A percentile compares a stretch with the other conserved stretches of the same genome.
These are phyloP conservation scores for Leccinum olivaceopallidum DNA, from an alignment of 768 basidiomycete genomes.

Conservation along the genomic window DNA sequence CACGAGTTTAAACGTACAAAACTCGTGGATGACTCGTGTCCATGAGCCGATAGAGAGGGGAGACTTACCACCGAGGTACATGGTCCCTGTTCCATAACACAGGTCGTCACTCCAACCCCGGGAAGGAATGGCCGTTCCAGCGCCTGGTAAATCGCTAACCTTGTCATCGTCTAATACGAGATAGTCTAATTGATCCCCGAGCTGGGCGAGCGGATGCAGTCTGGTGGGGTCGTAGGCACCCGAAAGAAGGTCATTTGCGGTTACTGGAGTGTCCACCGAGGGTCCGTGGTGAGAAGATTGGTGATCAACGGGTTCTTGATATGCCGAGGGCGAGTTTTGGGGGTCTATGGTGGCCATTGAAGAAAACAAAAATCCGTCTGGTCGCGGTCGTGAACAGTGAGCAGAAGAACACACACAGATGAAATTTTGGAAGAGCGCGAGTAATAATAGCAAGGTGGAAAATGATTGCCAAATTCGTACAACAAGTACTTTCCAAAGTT, in stretches of 20 bases:
- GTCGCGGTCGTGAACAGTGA: conserved; percentile 23
- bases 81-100: conserved; percentile 98
- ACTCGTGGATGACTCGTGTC: conserved; percentile 45
- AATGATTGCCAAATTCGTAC: conserved; percentile 10
- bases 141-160: conserved; percentile 85
- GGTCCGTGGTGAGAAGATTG: conserved; percentile 45
- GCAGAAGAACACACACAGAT: conserved; percentile 15
- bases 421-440: conserved; percentile 35
- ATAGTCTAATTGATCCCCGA: conserved; percentile 95
- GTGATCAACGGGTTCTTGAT: conserved; percentile 45
- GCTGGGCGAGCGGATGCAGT: conserved; percentile 90
- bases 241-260: conserved; percentile 85
- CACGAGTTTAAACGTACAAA: conserved; percentile 49
- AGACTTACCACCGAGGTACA: conserved; percentile 93
- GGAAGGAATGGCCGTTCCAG: conserved; percentile 87
- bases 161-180: conserved; percentile 96
- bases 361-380: conserved; percentile 7
- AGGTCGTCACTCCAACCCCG: conserved; percentile 99
- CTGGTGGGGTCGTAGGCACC: conserved; percentile 88
- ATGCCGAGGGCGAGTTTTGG: conserved; percentile 35
- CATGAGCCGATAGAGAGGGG: conserved; percentile 57
- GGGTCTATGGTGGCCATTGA: conserved; percentile 33
- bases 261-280: conserved; percentile 58
- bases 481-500: conserved; percentile 13
- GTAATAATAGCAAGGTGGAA: conserved; percentile 19